Percentiles rank a stretch among this genome's conserved stretches.
These are phyloP conservation scores for Hansenula lynferdii DNA, from an alignment of 1,139 yeast genomes.

Conservation along the genomic window DNA sequence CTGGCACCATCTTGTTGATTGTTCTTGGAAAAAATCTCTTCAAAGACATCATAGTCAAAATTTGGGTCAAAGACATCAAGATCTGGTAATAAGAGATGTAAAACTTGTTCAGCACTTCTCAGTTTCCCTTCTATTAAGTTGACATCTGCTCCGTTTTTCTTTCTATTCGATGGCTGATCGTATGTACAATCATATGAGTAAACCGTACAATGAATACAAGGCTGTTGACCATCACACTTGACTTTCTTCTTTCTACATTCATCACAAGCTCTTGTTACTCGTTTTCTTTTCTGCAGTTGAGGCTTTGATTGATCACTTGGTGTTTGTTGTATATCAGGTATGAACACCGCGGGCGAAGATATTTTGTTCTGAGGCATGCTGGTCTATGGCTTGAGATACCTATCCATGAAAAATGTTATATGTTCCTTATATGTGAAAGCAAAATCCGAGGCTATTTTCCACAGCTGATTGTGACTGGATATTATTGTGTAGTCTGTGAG, in stretches of 20 bases:
- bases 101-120: constrained; percentile 29
- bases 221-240: constrained; percentile 90
- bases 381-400: too few species aligned
- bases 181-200: constrained; percentile 76
- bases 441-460: too few species aligned
- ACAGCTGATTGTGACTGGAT: too few species aligned
- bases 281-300: constrained; percentile 48
- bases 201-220: constrained; percentile 91
- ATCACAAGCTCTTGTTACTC: constrained; percentile 92
- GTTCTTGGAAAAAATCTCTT: constrained; percentile 9
- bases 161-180: constrained; percentile 69
- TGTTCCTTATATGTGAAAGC: too few species aligned
- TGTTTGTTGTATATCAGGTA: not conserved
- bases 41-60: constrained; percentile 44
- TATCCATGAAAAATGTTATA: too few species aligned
- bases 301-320: constrained; percentile 4
- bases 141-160: constrained; percentile 33
- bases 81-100: constrained; percentile 46
- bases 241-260: constrained; percentile 81
- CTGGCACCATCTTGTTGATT: constrained; percentile 1
- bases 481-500: too few species aligned
- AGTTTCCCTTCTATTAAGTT: constrained; percentile 30
- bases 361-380: constrained; percentile 1
- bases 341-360: constrained; percentile 1
- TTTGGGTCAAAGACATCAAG: constrained; percentile 42